These are phyloP conservation scores for Backusella liffmaniae DNA, from an alignment of 192 early-diverging fungal species.

Conservation along the genomic window DNA sequence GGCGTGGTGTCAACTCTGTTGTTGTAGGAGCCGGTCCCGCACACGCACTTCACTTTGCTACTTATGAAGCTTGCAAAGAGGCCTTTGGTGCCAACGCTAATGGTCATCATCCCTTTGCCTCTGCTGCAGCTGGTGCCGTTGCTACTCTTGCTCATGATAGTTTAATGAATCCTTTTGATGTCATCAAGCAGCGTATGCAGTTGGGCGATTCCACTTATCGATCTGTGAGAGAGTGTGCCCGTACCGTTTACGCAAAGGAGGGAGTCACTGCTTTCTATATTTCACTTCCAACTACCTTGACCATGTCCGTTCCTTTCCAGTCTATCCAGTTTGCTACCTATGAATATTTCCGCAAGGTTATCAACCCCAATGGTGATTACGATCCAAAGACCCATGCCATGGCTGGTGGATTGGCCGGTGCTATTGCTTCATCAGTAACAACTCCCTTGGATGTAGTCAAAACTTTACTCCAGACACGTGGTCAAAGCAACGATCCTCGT, in stretches of 20 bases:
- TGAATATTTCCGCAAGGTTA: constrained; percentile 78
- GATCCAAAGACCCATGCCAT: constrained; percentile 84
- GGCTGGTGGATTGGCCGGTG: constrained; percentile 88
- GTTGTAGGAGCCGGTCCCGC: constrained; percentile 91
- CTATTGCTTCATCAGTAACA: constrained; percentile 80
- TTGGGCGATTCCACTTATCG: constrained; percentile 70
- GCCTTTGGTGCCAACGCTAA: constrained; percentile 57
- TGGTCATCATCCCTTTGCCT: constrained; percentile 60
- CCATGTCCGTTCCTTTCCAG: constrained; percentile 96
- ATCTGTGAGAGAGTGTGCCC: constrained; percentile 70
- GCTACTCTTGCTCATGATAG: constrained; percentile 87
- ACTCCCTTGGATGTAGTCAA: constrained; percentile 94
- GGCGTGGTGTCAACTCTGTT: constrained; percentile 93
- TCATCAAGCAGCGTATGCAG: constrained; percentile 97
- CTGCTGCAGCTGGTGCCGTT: constrained; percentile 82
- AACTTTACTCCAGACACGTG: constrained; percentile 90
- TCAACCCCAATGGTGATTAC: constrained; percentile 81
- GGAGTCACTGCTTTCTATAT: constrained; percentile 88
- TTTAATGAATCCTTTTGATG: constrained; percentile 97
- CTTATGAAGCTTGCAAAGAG: constrained; percentile 89
- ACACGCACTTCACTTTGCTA: constrained; percentile 93
- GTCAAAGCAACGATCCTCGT: constrained; percentile 64
- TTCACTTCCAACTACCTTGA: constrained; percentile 90
- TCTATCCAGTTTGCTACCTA: constrained; percentile 91
- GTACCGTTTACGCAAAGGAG: constrained; percentile 67